A percentile compares a stretch with the other conserved stretches of the same genome.
Conservation (phyloP, 2,329 filamentous ascomycete genomes). For the Fusarium dimerum region DNA sequence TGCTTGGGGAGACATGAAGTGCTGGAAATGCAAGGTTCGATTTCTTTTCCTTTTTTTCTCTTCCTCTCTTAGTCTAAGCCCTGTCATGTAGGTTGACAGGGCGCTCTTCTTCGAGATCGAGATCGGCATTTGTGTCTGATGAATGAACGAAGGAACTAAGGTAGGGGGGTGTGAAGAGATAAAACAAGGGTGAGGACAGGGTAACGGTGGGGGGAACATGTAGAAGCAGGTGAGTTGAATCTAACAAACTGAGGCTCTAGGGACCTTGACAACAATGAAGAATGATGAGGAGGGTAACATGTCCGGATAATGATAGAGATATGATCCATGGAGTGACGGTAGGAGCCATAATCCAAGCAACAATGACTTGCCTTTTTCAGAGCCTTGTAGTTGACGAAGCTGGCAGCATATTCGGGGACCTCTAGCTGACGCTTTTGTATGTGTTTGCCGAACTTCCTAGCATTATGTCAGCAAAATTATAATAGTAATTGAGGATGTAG, state of each 20-base stretch:
- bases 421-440: constrained; percentile 99
- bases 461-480: constrained; percentile 9
- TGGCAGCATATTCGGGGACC: constrained; percentile 97
- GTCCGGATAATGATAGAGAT: no score
- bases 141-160: constrained; percentile 6
- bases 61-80: constrained; percentile 22
- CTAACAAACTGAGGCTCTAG: constrained; percentile 4
- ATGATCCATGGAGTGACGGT: no score
- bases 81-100: constrained; percentile 14
- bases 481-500: no score
- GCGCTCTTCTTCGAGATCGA: constrained; percentile 10
- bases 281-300: no score
- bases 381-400: constrained; percentile 99
- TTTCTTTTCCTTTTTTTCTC: no score
- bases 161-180: constrained; percentile 3
- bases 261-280: neutral
- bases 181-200: constrained; percentile 5
- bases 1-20: constrained; percentile 11
- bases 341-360: neutral
- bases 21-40: constrained; percentile 15
- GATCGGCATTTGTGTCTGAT: constrained; percentile 14
- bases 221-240: constrained; percentile 4
- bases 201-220: constrained; percentile 2
- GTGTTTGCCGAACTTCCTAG: constrained; percentile 99
- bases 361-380: constrained; percentile 80